These are phyloP conservation scores for Mallotus repandus DNA, from an alignment of 441 rosid species.

Conservation along the genomic window DNA sequence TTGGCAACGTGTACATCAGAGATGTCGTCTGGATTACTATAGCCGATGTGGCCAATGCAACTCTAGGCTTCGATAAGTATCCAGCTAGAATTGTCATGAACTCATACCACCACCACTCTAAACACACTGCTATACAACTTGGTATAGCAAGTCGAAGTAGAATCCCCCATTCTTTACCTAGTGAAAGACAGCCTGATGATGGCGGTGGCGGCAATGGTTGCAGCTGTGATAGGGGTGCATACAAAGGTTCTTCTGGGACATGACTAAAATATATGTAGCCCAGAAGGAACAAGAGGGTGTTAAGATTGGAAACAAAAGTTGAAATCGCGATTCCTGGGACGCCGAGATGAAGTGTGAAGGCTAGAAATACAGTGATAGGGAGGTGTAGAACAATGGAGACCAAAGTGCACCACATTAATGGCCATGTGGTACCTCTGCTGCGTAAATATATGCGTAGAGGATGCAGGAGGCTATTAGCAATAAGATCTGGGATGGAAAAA, in stretches of 20 bases:
- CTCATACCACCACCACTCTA: constrained; percentile 99
- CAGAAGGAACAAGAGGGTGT: constrained; percentile 52
- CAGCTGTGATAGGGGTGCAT: constrained; percentile 18
- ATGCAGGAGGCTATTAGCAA: constrained; percentile 69
- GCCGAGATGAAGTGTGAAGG: constrained; percentile 56
- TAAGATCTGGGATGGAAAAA: constrained; percentile 68
- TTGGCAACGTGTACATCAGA: constrained; percentile 74
- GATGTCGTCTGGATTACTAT: constrained; percentile 86
- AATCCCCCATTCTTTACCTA: constrained; percentile 50
- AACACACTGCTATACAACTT: constrained; percentile 74
- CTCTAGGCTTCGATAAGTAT: constrained; percentile 52
- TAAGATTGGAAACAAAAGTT: constrained; percentile 56
- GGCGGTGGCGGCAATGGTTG: background rate
- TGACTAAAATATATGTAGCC: constrained; percentile 42
- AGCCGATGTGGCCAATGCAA: constrained; percentile 64
- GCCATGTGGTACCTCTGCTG: constrained; percentile 83
- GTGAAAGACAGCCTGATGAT: background rate
- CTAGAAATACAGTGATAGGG: constrained; percentile 50
- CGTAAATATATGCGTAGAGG: constrained; percentile 82
- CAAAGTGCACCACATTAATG: constrained; percentile 74
- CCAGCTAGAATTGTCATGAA: constrained; percentile 85
- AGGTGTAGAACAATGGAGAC: constrained; percentile 52
- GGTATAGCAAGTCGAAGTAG: constrained; percentile 64
- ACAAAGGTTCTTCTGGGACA: constrained; percentile 1
- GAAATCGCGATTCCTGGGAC: constrained; percentile 81